Base-by-base conservation (phyloP, 768 basidiomycete species). In the Leccinellum albellum region DNA sequence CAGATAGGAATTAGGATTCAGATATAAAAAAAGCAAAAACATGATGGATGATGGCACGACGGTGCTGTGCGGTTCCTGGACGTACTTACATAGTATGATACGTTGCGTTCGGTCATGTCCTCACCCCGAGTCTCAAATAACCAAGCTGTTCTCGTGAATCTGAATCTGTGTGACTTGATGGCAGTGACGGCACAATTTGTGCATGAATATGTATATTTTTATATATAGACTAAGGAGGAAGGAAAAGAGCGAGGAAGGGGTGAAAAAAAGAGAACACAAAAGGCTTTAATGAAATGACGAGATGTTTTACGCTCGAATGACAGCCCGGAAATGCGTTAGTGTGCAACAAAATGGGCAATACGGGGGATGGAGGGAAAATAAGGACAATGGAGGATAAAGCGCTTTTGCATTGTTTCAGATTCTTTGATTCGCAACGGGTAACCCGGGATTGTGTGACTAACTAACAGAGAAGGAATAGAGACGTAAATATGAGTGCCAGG, bases 401-500 rank as follows among this genome's bases (percentile, higher is more conserved):
- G 51, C 10, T 40, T n/a, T 35, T 51, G 51, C 52, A 50, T 54
- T 60, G 60, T 61, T 24, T 40, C 35, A n/a, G 23, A 46, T 51
- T 49, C 14, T 31, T 24, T 15, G 14, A 33, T 33, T 5, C n/a
- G n/a, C 40, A 40, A 12, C 40, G 37, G 35, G n/a, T 20, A 12
- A n/a, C n/a, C n/a, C 37, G 40, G n/a, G 40, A 40, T 40, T 49
- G 61, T 58, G 58, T 59, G 66, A 64, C 21, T 57, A 54, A 59
- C 45, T 59, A 56, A 40, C 51, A 56, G 57, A 53, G 37, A 44
- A 45, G 4, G 21, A 1, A 23, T 12, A 37, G 21, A 28, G 67
- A 60, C 58, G 62, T 70, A 66, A 69, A 40, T 40, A 40, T 40
- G 40, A 40, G 20, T 40, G 40, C 10, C 67, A 67, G 67, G 63